These are phyloP conservation scores for Colletotrichum caudatum DNA, from an alignment of 2,329 filamentous ascomycete genomes.

Conservation along the genomic window DNA sequence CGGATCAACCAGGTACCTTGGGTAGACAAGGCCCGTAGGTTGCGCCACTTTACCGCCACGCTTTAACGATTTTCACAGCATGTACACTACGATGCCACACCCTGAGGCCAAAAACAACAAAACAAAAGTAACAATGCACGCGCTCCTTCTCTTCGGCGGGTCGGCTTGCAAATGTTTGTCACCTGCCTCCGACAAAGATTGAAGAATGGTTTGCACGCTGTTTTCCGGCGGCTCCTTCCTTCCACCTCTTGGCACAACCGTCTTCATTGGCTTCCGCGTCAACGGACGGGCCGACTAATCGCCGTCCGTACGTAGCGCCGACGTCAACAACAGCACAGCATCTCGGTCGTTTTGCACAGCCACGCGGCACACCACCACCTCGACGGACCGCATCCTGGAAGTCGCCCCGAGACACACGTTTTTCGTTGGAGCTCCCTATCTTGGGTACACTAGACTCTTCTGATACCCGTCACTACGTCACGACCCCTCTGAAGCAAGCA, in stretches of 20 bases:
- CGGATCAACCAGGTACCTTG: background rate
- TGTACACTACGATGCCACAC: background rate
- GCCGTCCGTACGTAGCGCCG: slow-evolving; percentile 20
- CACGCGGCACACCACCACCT: slow-evolving; percentile 29
- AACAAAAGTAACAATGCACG: background rate
- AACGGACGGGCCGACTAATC: slow-evolving; percentile 33
- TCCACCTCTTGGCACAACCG: background rate
- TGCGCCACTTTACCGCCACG: slow-evolving; percentile 18
- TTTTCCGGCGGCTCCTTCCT: background rate
- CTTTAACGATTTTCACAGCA: slow-evolving; percentile 1
- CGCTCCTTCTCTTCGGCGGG: background rate
- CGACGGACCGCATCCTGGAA: slow-evolving; percentile 27
- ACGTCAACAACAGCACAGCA: slow-evolving; percentile 8
- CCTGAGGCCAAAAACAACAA: slow-evolving; percentile 14
- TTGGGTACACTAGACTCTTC: background rate
- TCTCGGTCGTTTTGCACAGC: slow-evolving; percentile 34
- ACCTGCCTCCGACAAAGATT: too few species aligned
- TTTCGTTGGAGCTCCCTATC: background rate
- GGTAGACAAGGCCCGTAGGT: slow-evolving; percentile 7
- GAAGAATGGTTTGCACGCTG: background rate
- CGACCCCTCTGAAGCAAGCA: slow-evolving; percentile 11
- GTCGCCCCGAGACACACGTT: slow-evolving; percentile 31
- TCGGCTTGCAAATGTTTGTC: background rate
- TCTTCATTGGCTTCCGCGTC: background rate
- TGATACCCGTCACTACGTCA: slow-evolving; percentile 39